Base-by-base conservation (phyloP, 2,329 filamentous ascomycete species). In the Fusarium poae region DNA sequence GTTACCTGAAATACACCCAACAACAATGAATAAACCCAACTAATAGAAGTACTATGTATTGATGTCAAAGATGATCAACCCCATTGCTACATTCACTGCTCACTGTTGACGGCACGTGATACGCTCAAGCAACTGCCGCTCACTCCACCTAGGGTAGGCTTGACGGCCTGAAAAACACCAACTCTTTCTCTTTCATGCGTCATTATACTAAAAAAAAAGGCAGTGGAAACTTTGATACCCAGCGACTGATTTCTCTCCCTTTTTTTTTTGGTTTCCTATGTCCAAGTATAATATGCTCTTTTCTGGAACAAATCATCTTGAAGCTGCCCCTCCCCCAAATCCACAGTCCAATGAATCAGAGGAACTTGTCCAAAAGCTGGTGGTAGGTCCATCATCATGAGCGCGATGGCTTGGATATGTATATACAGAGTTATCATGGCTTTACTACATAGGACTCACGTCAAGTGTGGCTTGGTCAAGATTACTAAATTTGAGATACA, bases 351-450 rank as follows among this genome's bases (percentile, higher is more conserved):
- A 48, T 58, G 63, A 67, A 11, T 61, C 72, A 35, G 63, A 71
- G 49, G 69, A 72, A 23, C 73, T 68, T 53, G 35, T 75, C 46
- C 74, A 75, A 51, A 67, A 70, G 55, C 57, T 77, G 40, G 76
- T 77, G 75, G 76, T 77, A 75, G 45, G 76, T 73, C 32, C 35
- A 21, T 42, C 39, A 21, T 35, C 39, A 29, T 35, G 48, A 21
- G 34, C 42, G 7, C 8, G 21, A 16, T 57, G 30, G n/a, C 6
- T 49, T 46, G n/a, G 13, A 34, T 23, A 18, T 50, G 21, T 54
- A 37, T 32, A 57, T 39, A 56, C 48, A 29, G 7, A 42, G n/a
- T 39, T 37, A 16, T 32, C n/a, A 35, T 61, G 43, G 21, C 29
- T 35, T 58, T 21, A 39, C 35, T 54, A 54, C 32, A 34, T n/a